Base-by-base conservation (phyloP, 805 yeast genomes). In the Teunomyces pallodes region DNA sequence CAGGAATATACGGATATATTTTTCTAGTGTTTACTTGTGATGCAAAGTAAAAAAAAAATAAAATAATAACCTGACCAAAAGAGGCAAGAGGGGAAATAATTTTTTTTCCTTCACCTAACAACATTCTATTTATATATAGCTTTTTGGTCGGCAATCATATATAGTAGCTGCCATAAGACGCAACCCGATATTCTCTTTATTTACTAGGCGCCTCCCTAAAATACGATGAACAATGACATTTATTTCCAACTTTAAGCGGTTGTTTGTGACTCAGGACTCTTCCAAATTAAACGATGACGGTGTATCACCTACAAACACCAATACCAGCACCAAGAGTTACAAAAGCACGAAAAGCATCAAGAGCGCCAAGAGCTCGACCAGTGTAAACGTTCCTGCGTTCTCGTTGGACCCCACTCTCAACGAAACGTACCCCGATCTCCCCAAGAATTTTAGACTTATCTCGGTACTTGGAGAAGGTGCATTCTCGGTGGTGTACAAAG, bases 401-500 rank as follows among this genome's bases (percentile, higher is more conserved):
- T 36, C 51, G 20, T 27, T 53, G n/a, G 35, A 43, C 40, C 42
- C 45, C 16, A 27, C 56, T 4, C 41, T 53, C 26, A 45, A 44
- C 14, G 54, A 53, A 20, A 27, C 24, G 9, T 53, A 51, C 27
- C 53, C 53, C 5, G 67, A 62, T 32, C 56, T 66, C 31, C 73
- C 75, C 10, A 39, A 56, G 20, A 53, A 64, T 38, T 73, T 64
- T 54, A 57, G 59, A 32, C 56, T 74, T 13, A 42, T 68, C 31
- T 58, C 64, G 9, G 54, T 66, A 16, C 54, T 86, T 13, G 92
- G 94, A 0, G 91, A 86, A 60, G 98, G 98, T 7, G 97, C 97
- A 0, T 91, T 92, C 62, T 88, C 96, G 2, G 77, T 80, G 9
- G 98, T 92, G 4, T 88, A 83, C 70, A 83, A 79, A 60, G 96